Evolutionary conservation across 139 green algal species (phyloP).

Genomic region (Chlorella sp.): DNA sequence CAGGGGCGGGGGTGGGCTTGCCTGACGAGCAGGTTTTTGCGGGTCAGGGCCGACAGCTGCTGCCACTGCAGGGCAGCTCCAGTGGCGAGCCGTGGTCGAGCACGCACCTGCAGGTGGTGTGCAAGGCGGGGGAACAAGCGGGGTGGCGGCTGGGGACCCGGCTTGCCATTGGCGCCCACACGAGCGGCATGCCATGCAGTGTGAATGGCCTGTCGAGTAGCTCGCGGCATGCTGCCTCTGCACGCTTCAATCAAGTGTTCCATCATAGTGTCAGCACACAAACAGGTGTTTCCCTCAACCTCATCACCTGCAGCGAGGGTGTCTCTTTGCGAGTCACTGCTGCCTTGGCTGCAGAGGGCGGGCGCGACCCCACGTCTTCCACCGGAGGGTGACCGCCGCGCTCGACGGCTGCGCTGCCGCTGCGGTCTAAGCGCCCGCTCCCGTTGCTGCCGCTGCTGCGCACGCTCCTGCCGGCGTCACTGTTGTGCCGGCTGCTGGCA

Average conservation of each 20-base stretch:
- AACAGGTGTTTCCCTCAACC: too few relatives aligned
- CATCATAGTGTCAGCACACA: too few relatives aligned
- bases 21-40: constrained; percentile 42
- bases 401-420: not conserved
- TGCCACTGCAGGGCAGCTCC: constrained; percentile 22
- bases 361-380: not conserved
- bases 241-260: not conserved
- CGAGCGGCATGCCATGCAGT: too few relatives aligned
- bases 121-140: not conserved
- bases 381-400: not conserved
- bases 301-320: constrained; percentile 21
- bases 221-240: not conserved
- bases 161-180: too few relatives aligned
- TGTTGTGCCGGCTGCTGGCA: constrained; percentile 2
- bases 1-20: too few relatives aligned
- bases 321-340: constrained; percentile 16
- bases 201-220: not conserved
- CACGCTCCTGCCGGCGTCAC: not conserved
- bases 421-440: not conserved
- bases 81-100: not conserved
- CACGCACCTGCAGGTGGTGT: not conserved
- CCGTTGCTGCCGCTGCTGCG: not conserved
- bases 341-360: not conserved
- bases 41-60: constrained; percentile 37
- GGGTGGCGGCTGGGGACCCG: not conserved